These are phyloP conservation scores for Vigna unguiculata DNA, from an alignment of 306 rosid genomes.

Conservation along the genomic window DNA sequence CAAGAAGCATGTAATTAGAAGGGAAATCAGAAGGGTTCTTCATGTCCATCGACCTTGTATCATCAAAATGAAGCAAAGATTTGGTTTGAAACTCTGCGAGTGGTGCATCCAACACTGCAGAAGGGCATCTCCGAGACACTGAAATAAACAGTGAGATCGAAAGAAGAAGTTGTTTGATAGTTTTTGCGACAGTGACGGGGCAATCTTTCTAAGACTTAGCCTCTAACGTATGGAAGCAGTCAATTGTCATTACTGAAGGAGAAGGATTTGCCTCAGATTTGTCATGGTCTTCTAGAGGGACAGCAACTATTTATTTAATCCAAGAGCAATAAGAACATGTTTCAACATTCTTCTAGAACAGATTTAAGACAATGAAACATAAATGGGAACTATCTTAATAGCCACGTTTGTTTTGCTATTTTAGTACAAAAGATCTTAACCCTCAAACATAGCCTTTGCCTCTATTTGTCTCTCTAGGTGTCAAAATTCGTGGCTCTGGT, in stretches of 20 bases:
- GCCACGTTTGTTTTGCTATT: background rate
- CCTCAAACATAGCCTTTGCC: constrained; percentile 24
- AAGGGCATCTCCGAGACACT: constrained; percentile 21
- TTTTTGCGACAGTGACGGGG: constrained; percentile 33
- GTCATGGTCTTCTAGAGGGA: constrained; percentile 55
- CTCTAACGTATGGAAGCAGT: constrained; percentile 24
- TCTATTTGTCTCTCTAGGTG: background rate
- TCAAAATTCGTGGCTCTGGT: constrained; percentile 26
- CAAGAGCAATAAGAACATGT: background rate
- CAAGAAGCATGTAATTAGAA: constrained; percentile 60
- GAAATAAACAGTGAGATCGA: background rate
- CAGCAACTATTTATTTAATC: background rate
- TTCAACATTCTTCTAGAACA: constrained; percentile 47
- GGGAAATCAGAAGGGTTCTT: constrained; percentile 49
- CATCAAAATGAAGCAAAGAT: background rate
- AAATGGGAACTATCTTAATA: background rate
- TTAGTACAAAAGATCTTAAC: background rate
- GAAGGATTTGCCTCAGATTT: constrained; percentile 35
- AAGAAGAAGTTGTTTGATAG: constrained; percentile 29
- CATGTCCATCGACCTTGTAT: constrained; percentile 44
- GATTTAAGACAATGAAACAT: background rate
- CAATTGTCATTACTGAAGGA: constrained; percentile 15
- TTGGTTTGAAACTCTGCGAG: constrained; percentile 15
- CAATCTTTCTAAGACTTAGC: constrained; percentile 35
- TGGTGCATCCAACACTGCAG: constrained; percentile 1